Base-by-base conservation (phyloP, 257 asterid genomes). In the Cinchona pubescens region DNA sequence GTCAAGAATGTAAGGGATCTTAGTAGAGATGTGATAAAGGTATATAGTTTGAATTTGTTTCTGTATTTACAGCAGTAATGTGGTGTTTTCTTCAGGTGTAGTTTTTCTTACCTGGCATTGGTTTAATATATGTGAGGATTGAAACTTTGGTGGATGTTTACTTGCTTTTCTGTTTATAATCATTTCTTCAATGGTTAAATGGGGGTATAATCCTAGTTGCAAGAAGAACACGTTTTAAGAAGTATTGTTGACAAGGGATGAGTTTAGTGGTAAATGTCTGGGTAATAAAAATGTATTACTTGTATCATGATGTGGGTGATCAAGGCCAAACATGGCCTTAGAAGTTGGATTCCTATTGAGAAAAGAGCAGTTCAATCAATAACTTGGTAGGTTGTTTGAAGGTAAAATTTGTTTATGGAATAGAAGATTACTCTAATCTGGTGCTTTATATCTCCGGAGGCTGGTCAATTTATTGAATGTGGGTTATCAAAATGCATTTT, bases 1-100 rank as follows among this genome's bases (percentile, higher is more conserved):
- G 95, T 92, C 79, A 85, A 87, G 86, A 91, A 87, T 69, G 37
- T 79, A 67, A 88, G 84, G 83, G 98, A 95, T 81, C 95, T 95
- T 67, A 87, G 88, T 84, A 90, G 98, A 77, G 98, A 95, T 81
- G 96, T 92, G 78, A 95, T 95, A 75, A 95, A 95, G 96, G 99
- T 92, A 83, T 9, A 55, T 73, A 61, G 34, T 65, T 68, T 68
- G 34, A 38, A 18, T 51, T 62, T 6, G 40, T 25, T 66, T 25
- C 37, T 21, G 34, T 37, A 56, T 25, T 3, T 11, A n/a, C 29
- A n/a, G 7, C 11, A 23, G 4, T 6, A 25, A 56, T 56, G 62
- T 56, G 15, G 32, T 56, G 32, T 19, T 21, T 56, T 16, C 25
- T 37, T 69, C 56, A 58, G 7, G 13, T 30, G 35, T 37, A 1